A percentile compares a stretch with the other conserved stretches of the same genome.
phyloP scores from a whole-genome alignment of 768 basidiomycete genomes.

The Cystofilobasidium capitatum region DNA sequence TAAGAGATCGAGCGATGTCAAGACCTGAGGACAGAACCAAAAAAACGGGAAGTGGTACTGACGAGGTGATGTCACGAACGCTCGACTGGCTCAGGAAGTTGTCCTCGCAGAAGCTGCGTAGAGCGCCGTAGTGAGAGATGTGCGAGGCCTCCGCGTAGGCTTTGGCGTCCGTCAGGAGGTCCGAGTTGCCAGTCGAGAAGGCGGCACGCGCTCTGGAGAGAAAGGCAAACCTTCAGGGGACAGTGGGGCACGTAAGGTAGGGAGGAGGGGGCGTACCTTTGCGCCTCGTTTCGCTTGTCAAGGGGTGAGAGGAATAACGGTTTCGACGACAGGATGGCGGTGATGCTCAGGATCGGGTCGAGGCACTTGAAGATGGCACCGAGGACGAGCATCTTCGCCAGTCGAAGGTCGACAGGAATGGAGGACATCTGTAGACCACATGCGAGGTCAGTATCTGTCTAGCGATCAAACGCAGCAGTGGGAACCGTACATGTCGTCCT shows the following conservation, averaged over 20 bases:
- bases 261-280: slow-evolving; percentile 45
- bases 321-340: slow-evolving; percentile 74
- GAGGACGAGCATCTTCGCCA: slow-evolving; percentile 86
- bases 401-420: slow-evolving; percentile 60
- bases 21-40: not conserved
- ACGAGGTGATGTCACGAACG: slow-evolving; percentile 60
- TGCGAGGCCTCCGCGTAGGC: slow-evolving; percentile 58
- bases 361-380: slow-evolving; percentile 75
- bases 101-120: slow-evolving; percentile 62
- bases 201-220: slow-evolving; percentile 55
- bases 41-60: not conserved
- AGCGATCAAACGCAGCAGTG: not conserved
- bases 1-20: not conserved
- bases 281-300: slow-evolving; percentile 73
- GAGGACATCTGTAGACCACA: slow-evolving; percentile 2
- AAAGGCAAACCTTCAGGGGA: not conserved
- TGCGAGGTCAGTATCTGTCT: not conserved
- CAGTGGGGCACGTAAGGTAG: not conserved
- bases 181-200: slow-evolving; percentile 65
- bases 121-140: slow-evolving; percentile 47
- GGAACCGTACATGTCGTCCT: slow-evolving; percentile 58
- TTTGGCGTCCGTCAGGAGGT: slow-evolving; percentile 69
- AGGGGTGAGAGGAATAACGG: slow-evolving; percentile 72
- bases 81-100: slow-evolving; percentile 71
- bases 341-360: slow-evolving; percentile 60